Percentiles rank a stretch among this genome's conserved stretches.
phyloP scores from a whole-genome alignment of 163 green algal genomes.

The Trebouxia gelatinosa region DNA sequence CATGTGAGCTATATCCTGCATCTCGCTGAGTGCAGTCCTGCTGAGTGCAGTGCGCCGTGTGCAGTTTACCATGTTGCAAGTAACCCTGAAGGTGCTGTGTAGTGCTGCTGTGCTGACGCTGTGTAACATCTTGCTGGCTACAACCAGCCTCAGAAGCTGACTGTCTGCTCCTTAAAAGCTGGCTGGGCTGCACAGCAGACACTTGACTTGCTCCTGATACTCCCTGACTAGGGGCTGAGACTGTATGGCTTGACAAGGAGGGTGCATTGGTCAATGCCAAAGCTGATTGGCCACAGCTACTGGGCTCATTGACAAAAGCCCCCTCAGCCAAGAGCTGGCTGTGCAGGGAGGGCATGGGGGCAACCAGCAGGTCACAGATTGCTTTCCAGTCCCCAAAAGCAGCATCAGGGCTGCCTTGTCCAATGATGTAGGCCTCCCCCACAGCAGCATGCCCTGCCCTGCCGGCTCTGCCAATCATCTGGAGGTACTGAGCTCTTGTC shows the following conservation, averaged over 20 bases:
- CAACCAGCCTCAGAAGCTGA: too few species aligned
- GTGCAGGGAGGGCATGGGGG: slow-evolving; percentile 45
- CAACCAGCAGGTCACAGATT: slow-evolving; percentile 48
- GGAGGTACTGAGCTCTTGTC: slow-evolving; percentile 50
- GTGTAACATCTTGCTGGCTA: too few species aligned
- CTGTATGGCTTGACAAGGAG: background rate
- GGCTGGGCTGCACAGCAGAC: background rate
- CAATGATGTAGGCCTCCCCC: slow-evolving; percentile 64
- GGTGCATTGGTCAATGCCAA: background rate
- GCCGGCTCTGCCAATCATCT: slow-evolving; percentile 68
- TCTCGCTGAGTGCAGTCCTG: too few species aligned
- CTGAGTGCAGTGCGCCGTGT: too few species aligned
- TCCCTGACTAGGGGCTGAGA: background rate
- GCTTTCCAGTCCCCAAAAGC: slow-evolving; percentile 45
- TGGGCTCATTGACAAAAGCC: background rate
- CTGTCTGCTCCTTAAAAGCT: too few species aligned
- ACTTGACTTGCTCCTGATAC: background rate
- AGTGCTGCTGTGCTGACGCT: too few species aligned
- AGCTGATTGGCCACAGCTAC: too few species aligned
- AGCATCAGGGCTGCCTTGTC: slow-evolving; percentile 33
- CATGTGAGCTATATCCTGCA: too few species aligned
- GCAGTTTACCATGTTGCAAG: too few species aligned
- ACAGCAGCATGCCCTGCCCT: slow-evolving; percentile 45
- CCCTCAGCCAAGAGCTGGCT: slow-evolving; percentile 43
- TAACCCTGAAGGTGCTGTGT: too few species aligned